Percentiles rank a stretch among this genome's conserved stretches.
Evolutionary conservation across 73 alveolate genomes (phyloP).

Genomic region (Tetrahymena malaccensis): DNA sequence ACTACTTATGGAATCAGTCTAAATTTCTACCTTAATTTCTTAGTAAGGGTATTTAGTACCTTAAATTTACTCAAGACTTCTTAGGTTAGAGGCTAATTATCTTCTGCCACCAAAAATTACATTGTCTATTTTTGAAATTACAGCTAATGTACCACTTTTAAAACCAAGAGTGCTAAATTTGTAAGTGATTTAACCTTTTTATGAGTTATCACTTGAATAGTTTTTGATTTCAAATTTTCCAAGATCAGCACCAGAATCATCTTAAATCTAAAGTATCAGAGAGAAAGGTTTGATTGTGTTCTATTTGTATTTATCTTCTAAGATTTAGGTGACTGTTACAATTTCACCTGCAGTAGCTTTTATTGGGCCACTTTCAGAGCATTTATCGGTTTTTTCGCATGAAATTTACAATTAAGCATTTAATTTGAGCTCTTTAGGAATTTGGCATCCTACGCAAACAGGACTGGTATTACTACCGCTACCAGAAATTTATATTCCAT

Average conservation of each 20-base stretch:
- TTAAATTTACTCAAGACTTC: background rate
- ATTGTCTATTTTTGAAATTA: background rate
- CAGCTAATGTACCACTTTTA: background rate
- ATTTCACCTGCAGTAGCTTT: background rate
- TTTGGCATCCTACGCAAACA: background rate
- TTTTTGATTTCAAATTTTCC: background rate
- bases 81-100: background rate
- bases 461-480: background rate
- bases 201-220: background rate
- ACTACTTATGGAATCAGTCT: background rate
- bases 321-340: background rate
- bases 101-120: background rate
- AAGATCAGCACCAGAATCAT: background rate
- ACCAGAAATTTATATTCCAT: background rate
- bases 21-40: background rate
- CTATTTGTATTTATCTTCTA: background rate
- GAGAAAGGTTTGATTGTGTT: background rate
- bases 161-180: background rate
- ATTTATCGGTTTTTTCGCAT: background rate
- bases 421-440: background rate
- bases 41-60: background rate
- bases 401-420: background rate
- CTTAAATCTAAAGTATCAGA: background rate
- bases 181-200: background rate
- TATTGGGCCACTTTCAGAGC: background rate